Percentiles rank a stretch among this genome's conserved stretches.
These are phyloP conservation scores for Cladorrhinum sp. DNA, from an alignment of 2,329 filamentous ascomycete genomes.

Conservation along the genomic window DNA sequence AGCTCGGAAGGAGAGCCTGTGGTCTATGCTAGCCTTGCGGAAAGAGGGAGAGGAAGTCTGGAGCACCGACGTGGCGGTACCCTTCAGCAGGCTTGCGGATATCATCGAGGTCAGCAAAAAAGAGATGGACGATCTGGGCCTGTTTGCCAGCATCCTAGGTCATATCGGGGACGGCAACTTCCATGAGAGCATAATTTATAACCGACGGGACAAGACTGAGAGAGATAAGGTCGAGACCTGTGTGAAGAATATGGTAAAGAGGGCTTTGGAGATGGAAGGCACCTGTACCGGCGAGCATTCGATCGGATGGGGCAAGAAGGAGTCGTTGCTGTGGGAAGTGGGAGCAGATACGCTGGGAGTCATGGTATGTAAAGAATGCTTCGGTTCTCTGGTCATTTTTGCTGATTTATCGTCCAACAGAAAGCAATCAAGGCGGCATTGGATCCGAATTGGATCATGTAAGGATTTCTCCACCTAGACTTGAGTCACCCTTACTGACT, in stretches of 20 bases:
- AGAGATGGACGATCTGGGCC: constrained; percentile 78
- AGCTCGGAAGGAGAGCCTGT: constrained; percentile 78
- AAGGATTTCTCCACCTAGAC: constrained; percentile 16
- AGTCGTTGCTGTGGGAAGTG: constrained; percentile 72
- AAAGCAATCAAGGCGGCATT: constrained; percentile 76
- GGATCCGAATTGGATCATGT: constrained; percentile 81
- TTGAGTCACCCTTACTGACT: not conserved
- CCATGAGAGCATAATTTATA: constrained; percentile 88
- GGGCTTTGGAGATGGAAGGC: constrained; percentile 91
- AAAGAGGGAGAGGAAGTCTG: constrained; percentile 67
- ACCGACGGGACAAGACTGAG: constrained; percentile 66
- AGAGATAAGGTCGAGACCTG: constrained; percentile 73
- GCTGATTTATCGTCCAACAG: constrained; percentile 14
- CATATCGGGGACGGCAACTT: constrained; percentile 96
- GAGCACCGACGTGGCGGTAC: constrained; percentile 83
- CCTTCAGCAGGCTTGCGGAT: constrained; percentile 69
- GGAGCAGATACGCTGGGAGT: constrained; percentile 76
- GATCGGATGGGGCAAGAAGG: constrained; percentile 83
- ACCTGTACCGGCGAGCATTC: constrained; percentile 89
- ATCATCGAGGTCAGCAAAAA: constrained; percentile 82
- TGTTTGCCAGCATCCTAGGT: constrained; percentile 84
- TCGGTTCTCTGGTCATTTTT: not conserved
- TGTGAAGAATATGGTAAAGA: constrained; percentile 84
- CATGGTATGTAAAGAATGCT: constrained; percentile 51
- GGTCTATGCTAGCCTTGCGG: constrained; percentile 72